phyloP scores from a whole-genome alignment of 176 grass and related monocot genomes.

The Aegilops sharonensis region DNA sequence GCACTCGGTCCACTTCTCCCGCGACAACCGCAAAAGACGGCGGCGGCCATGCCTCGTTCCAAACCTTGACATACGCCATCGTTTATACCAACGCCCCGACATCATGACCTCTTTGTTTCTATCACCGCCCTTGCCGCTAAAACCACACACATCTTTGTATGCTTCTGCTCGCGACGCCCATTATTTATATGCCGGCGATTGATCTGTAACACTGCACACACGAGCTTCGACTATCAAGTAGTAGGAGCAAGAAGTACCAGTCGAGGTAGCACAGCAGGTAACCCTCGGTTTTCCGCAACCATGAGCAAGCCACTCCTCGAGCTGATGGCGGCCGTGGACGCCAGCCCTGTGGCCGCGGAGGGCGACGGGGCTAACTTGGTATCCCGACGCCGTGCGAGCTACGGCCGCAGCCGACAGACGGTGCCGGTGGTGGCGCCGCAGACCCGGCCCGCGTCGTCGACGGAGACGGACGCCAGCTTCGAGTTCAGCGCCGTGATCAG shows the following conservation, averaged over 20 bases:
- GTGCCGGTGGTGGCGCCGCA: not conserved
- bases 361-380: not conserved
- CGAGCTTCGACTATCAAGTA: not conserved
- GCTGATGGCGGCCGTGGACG: slow-evolving; percentile 32
- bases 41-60: not conserved
- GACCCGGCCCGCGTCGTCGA: not conserved
- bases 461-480: slow-evolving; percentile 33
- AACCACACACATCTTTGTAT: slow-evolving; percentile 3
- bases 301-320: slow-evolving; percentile 33
- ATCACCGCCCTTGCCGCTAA: slow-evolving; percentile 44
- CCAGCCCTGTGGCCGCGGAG: not conserved
- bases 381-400: not conserved
- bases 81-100: not conserved
- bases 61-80: not conserved
- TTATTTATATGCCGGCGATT: slow-evolving; percentile 26
- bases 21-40: slow-evolving; percentile 18
- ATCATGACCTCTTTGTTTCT: slow-evolving; percentile 17
- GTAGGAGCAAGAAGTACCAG: too few relatives aligned
- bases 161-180: not conserved
- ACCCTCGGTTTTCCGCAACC: not conserved
- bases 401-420: not conserved
- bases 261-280: not conserved
- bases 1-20: not conserved
- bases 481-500: slow-evolving; percentile 37
- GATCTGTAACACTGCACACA: not conserved